These are phyloP conservation scores for Elaphomyces granulatus DNA, from an alignment of 495 filamentous ascomycete species.

Conservation along the genomic window DNA sequence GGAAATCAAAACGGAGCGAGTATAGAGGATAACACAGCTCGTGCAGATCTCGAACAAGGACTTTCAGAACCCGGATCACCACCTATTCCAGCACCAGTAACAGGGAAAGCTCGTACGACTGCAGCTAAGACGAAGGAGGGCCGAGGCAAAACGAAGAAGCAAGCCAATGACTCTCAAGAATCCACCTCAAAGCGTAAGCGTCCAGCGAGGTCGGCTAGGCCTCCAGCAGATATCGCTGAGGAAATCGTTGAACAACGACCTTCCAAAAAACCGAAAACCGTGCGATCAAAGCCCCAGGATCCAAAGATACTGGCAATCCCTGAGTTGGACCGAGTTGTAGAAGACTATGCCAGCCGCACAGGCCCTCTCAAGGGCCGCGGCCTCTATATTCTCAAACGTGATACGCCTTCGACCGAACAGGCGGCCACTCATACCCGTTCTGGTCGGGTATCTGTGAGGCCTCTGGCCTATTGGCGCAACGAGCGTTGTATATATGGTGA, in stretches of 20 bases:
- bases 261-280: slow-evolving; percentile 23
- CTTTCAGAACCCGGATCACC: slow-evolving; percentile 37
- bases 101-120: slow-evolving; percentile 3
- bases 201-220: slow-evolving; percentile 23
- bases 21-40: slow-evolving; percentile 34
- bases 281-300: slow-evolving; percentile 7
- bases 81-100: slow-evolving; percentile 6
- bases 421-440: slow-evolving; percentile 38
- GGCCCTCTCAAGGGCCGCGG: slow-evolving; percentile 41
- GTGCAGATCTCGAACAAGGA: slow-evolving; percentile 13
- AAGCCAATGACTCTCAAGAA: slow-evolving; percentile 6
- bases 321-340: slow-evolving; percentile 27
- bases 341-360: slow-evolving; percentile 29
- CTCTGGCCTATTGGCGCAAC: slow-evolving; percentile 76
- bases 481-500: slow-evolving; percentile 61
- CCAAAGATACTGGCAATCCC: slow-evolving; percentile 13
- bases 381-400: slow-evolving; percentile 56
- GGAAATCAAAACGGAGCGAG: slow-evolving; percentile 31
- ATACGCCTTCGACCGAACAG: slow-evolving; percentile 40
- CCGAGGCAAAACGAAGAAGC: slow-evolving; percentile 8
- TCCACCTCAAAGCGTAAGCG: slow-evolving; percentile 15
- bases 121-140: slow-evolving; percentile 6
- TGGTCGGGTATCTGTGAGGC: slow-evolving; percentile 48
- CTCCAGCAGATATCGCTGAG: slow-evolving; percentile 10
- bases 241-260: slow-evolving; percentile 17